Percentiles rank a stretch among this genome's conserved stretches.
These are phyloP conservation scores for Alloteropsis semialata DNA, from an alignment of 176 grass and related monocot genomes.

Conservation along the genomic window DNA sequence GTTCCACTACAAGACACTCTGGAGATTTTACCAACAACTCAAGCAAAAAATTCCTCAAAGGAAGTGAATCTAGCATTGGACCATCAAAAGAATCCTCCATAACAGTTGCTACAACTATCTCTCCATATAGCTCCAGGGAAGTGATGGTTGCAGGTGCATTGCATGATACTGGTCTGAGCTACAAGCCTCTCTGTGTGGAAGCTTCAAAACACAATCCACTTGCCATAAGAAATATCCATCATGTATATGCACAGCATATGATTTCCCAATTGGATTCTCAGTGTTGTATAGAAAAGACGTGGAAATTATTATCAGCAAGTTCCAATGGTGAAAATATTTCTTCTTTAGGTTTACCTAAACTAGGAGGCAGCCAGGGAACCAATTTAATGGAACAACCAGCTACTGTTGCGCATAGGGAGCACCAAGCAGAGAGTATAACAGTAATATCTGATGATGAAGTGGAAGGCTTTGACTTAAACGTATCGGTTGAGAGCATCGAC, in stretches of 20 bases:
- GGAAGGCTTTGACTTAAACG: constrained; percentile 51
- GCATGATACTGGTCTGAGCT: constrained; percentile 13
- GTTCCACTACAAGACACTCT: constrained; percentile 22
- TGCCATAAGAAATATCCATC: neutral
- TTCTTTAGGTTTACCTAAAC: constrained; percentile 23
- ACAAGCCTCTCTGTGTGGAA: neutral
- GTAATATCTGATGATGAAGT: constrained; percentile 28
- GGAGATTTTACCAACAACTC: constrained; percentile 37
- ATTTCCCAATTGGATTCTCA: constrained; percentile 18
- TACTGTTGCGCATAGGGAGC: too few relatives aligned
- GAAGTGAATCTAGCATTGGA: constrained; percentile 46
- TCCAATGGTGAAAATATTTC: constrained; percentile 8
- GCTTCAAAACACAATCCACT: constrained; percentile 18
- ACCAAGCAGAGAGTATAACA: constrained; percentile 23
- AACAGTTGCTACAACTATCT: constrained; percentile 25
- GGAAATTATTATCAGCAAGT: neutral
- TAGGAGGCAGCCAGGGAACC: neutral
- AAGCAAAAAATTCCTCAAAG: constrained; percentile 32
- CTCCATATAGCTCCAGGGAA: constrained; percentile 27
- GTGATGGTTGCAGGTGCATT: constrained; percentile 16
- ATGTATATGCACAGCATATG: constrained; percentile 1
- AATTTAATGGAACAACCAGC: too few relatives aligned
- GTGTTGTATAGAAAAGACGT: neutral
- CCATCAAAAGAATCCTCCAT: constrained; percentile 57
- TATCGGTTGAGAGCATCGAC: constrained; percentile 49